Conservation (phyloP, 805 yeast genomes). For the Cyberlindnera veronae region DNA sequence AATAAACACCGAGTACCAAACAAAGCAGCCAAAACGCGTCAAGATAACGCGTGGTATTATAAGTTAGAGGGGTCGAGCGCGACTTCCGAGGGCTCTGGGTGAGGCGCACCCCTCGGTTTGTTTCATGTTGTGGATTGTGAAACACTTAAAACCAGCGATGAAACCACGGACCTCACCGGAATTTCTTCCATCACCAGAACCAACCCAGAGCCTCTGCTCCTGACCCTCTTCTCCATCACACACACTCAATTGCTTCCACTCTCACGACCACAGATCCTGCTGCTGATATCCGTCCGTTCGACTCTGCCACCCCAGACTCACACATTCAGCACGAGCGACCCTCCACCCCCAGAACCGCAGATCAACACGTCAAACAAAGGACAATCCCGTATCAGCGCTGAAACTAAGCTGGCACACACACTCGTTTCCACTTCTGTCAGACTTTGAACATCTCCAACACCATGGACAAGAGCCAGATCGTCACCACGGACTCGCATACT, state of each 20-base stretch:
- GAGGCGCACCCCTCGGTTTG: conserved; percentile 15
- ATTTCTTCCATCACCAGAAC: too few species aligned
- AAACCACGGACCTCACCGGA: too few species aligned
- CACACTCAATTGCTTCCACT: background rate
- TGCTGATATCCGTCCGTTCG: too few species aligned
- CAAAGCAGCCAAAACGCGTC: too few species aligned
- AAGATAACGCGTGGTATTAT: too few species aligned
- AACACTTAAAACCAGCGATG: conserved; percentile 11
- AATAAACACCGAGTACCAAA: background rate
- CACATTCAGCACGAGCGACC: background rate
- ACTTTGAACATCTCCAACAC: too few species aligned
- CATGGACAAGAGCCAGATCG: conserved; percentile 5
- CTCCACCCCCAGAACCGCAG: background rate
- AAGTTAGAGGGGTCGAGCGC: too few species aligned
- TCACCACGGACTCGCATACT: conserved; percentile 3
- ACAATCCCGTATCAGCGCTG: background rate
- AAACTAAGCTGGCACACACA: background rate
- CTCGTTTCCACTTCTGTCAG: too few species aligned
- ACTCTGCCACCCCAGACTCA: too few species aligned
- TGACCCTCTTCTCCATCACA: background rate
- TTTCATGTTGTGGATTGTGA: conserved; percentile 17
- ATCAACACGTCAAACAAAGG: background rate
- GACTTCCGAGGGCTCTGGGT: conserved; percentile 2
- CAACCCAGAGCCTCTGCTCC: background rate
- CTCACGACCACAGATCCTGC: too few species aligned